Evolutionary conservation across 257 asterid genomes (phyloP), one percentile per base, ranked within the genome.

Genomic region (Thymus quinquecostatus): DNA sequence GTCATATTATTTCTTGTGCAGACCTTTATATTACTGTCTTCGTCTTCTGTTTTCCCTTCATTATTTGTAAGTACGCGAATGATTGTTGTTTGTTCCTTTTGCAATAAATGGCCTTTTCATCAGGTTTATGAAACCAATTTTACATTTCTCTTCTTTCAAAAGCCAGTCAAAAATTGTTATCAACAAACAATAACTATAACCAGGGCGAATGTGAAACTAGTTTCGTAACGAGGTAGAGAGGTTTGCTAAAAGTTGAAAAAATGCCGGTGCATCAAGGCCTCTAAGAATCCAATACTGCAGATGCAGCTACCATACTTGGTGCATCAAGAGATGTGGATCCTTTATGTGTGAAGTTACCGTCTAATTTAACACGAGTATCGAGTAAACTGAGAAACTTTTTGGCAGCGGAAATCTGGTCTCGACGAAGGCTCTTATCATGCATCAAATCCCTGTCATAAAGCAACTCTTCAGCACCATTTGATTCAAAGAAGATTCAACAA

Each of bases 261-360:
- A 13, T 13, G 6, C 1, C 30, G 51, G 59, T 61, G 10, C 12
- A 55, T 72, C 62, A 73, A 62, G 60, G 47, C 70, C 79, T 69
- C 79, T 60, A 64, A 64, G 84, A 83, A 68, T 77, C 69, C 61
- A 91, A 60, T 38, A 91, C 85, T 8, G 83, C 76, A 49, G 90
- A 75, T 70, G 99, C 97, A 61, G 99, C 99, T 12, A 84, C 72
- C 87, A 85, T 79, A 76, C 97, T 91, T 27, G 98, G 96, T 32
- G 82, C 69, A 63, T 77, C 84, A 48, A 55, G 44, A 45, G 36
- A 62, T 4, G 14, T 2, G 41, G 66, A 41, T 33, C 66, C 77
- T 47, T 45, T 30, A 48, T 34, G 70, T 27, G 51, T 76, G 29
- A 79, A 76, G 75, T 41, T 47, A 57, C 53, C 51, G n/a, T 43